Conservation (phyloP, 306 rosid genomes). For the Prunus kanzakura region DNA sequence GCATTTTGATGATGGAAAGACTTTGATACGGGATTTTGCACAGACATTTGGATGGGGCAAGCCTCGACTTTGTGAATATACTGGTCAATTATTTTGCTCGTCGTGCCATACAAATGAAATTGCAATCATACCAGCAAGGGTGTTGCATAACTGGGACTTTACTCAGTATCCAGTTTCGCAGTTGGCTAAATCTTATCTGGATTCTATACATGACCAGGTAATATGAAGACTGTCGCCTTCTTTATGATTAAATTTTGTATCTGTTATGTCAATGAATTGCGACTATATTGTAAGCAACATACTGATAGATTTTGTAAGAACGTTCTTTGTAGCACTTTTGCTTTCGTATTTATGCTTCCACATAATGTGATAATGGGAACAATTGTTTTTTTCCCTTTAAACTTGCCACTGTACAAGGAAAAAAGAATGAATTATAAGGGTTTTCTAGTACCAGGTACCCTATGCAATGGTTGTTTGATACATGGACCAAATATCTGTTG, state of each 20-base stretch:
- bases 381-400: background rate
- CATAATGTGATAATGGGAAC: background rate
- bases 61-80: slow-evolving; percentile 93
- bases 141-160: slow-evolving; percentile 95
- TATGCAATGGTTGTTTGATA: too few species aligned
- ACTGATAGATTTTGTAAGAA: background rate
- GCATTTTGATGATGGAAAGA: slow-evolving; percentile 79
- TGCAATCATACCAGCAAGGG: slow-evolving; percentile 92
- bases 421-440: too few species aligned
- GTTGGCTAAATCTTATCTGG: slow-evolving; percentile 87
- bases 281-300: background rate
- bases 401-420: too few species aligned
- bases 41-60: slow-evolving; percentile 94
- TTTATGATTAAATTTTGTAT: slow-evolving; percentile 6
- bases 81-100: slow-evolving; percentile 84
- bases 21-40: slow-evolving; percentile 72
- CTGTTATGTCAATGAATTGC: background rate
- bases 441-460: too few species aligned
- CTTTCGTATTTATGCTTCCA: slow-evolving; percentile 15
- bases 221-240: slow-evolving; percentile 20
- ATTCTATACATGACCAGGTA: slow-evolving; percentile 95
- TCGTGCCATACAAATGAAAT: slow-evolving; percentile 92
- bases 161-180: slow-evolving; percentile 76
- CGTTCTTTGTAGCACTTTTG: too few species aligned
- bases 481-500: too few species aligned